phyloP scores from a whole-genome alignment of 2,329 filamentous ascomycete species.

The Aspergillus sp. region DNA sequence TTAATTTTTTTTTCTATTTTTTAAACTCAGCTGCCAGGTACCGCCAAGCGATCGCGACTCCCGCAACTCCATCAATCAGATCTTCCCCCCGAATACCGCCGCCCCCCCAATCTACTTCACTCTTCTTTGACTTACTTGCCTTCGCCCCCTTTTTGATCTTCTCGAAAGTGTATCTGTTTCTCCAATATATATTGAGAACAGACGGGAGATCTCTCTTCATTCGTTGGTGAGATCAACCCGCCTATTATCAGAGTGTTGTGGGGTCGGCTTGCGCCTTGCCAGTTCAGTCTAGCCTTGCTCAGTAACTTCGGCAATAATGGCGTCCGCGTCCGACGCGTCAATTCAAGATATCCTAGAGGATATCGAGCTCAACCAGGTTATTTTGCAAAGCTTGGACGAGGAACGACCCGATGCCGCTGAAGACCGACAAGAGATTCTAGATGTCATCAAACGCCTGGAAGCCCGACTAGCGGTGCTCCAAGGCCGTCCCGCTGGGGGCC shows the following conservation, averaged over 20 bases:
- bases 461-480: constrained; percentile 26
- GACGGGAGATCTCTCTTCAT: not conserved
- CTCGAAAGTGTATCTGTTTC: not conserved
- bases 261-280: not conserved
- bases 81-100: not conserved
- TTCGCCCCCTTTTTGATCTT: not conserved
- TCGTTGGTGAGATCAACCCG: not conserved
- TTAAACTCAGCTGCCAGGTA: not conserved
- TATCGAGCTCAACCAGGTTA: constrained; percentile 33
- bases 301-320: constrained; percentile 11
- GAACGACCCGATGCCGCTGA: constrained; percentile 27
- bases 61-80: not conserved
- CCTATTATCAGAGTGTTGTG: not conserved
- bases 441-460: constrained; percentile 28
- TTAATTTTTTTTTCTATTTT: no score
- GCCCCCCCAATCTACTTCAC: not conserved
- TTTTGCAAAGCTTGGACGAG: constrained; percentile 33
- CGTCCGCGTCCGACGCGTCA: constrained; percentile 18
- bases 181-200: not conserved
- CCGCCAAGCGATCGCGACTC: not conserved
- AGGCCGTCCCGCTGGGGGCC: constrained; percentile 12
- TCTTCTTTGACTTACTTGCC: not conserved
- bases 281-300: not conserved
- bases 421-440: constrained; percentile 29
- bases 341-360: constrained; percentile 34